Percentiles rank a stretch among this genome's conserved stretches.
phyloP scores from a whole-genome alignment of 2,329 filamentous ascomycete genomes.

The Xylariaceae sp. region DNA sequence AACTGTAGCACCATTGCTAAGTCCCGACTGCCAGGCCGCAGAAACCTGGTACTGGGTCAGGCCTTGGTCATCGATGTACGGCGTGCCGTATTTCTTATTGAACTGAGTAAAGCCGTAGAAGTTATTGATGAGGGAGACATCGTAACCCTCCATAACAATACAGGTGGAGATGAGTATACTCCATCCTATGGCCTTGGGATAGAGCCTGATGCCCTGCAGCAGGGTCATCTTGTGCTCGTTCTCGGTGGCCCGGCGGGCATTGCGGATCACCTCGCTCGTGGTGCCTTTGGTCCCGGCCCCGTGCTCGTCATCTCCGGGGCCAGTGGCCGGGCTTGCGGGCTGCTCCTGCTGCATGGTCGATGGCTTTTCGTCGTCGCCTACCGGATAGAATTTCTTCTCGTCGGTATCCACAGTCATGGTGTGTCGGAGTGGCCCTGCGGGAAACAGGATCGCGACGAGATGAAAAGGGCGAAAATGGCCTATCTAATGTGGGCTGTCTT shows the following conservation, averaged over 20 bases:
- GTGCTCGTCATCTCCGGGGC: conserved; percentile 9
- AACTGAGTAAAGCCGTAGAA: conserved; percentile 65
- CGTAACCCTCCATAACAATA: conserved; percentile 90
- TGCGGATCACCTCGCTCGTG: conserved; percentile 40
- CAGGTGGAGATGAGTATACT: conserved; percentile 84
- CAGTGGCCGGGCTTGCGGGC: conserved; percentile 1
- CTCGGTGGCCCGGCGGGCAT: conserved; percentile 51
- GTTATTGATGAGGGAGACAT: conserved; percentile 77
- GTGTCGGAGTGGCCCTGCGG: conserved; percentile 5
- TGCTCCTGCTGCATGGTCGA: conserved; percentile 9
- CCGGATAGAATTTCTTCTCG: conserved; percentile 10
- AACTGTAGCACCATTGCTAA: conserved; percentile 49
- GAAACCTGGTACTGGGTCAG: conserved; percentile 50
- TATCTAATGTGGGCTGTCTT: conserved; percentile 9
- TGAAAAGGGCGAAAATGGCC: no score
- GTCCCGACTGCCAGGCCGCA: conserved; percentile 60
- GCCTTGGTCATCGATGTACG: conserved; percentile 37
- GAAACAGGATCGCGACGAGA: neutral
- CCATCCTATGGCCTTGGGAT: conserved; percentile 85
- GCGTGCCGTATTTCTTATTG: conserved; percentile 55
- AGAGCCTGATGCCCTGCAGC: conserved; percentile 72
- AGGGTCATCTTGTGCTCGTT: conserved; percentile 71
- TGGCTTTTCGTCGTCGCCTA: conserved; percentile 13
- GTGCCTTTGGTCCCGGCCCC: conserved; percentile 14
- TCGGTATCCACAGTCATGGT: conserved; percentile 14